These are phyloP conservation scores for Ulota crispa DNA, from an alignment of 225 moss, liverwort and hornwort species.

Conservation along the genomic window DNA sequence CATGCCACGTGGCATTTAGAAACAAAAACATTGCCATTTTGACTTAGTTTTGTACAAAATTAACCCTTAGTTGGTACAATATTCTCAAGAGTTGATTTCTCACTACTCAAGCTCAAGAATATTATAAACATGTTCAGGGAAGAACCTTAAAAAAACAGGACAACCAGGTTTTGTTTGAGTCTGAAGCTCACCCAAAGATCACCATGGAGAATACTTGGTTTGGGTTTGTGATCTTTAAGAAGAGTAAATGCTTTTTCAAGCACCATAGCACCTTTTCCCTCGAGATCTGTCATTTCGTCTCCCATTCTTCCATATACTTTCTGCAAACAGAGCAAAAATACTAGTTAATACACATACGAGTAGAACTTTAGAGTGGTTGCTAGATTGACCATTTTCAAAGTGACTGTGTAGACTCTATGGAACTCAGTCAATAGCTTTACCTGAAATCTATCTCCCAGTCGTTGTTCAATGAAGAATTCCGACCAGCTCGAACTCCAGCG, in stretches of 20 bases:
- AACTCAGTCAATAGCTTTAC: slow-evolving; percentile 27
- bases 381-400: neutral
- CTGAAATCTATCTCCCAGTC: slow-evolving; percentile 66
- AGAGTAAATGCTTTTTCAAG: slow-evolving; percentile 51
- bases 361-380: neutral
- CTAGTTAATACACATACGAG: slow-evolving; percentile 12
- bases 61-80: neutral
- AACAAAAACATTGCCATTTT: neutral
- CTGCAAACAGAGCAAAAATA: slow-evolving; percentile 30
- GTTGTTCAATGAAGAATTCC: slow-evolving; percentile 61
- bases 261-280: slow-evolving; percentile 51
- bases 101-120: neutral
- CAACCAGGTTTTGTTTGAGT: neutral
- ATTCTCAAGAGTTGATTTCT: neutral
- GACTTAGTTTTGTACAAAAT: no score
- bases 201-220: slow-evolving; percentile 77
- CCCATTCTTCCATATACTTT: slow-evolving; percentile 52
- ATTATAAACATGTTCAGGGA: neutral
- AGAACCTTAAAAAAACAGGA: neutral
- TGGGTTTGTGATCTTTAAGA: slow-evolving; percentile 45
- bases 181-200: slow-evolving; percentile 72
- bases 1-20: neutral
- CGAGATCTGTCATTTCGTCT: slow-evolving; percentile 45
- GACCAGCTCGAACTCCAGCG: slow-evolving; percentile 67
- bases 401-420: neutral